Evolutionary conservation across 2,329 filamentous ascomycete species (phyloP).

Genomic region (Pseudogymnoascus sp.): DNA sequence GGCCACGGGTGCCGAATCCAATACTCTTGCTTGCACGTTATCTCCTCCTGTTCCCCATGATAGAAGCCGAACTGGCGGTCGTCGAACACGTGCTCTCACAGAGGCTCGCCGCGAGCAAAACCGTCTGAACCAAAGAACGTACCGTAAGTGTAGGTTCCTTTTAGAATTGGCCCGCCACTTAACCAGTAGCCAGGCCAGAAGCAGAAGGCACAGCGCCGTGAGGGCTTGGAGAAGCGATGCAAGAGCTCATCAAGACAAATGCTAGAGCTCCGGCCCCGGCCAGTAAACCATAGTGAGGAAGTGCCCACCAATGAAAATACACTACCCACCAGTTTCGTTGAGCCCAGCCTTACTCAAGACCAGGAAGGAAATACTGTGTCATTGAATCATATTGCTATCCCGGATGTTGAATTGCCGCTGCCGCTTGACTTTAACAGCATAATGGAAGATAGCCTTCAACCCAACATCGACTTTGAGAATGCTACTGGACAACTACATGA

Average conservation of each 20-base stretch:
- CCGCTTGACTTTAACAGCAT: background rate
- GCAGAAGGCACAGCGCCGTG: constrained; percentile 12
- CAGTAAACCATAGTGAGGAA: background rate
- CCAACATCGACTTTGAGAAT: background rate
- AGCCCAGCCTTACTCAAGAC: background rate
- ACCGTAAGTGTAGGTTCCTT: constrained; percentile 24
- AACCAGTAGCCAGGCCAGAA: constrained; percentile 13
- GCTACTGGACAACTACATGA: background rate
- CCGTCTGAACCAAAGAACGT: constrained; percentile 28
- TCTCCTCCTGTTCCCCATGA: background rate
- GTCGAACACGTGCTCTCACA: constrained; percentile 29
- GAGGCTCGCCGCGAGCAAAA: constrained; percentile 32
- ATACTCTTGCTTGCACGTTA: background rate
- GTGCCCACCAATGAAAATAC: background rate
- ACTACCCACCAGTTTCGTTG: background rate
- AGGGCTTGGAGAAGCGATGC: background rate
- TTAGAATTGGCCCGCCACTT: background rate
- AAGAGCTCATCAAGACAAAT: background rate
- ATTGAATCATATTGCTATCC: background rate
- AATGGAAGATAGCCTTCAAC: background rate
- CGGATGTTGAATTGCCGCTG: background rate
- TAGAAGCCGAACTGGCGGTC: background rate
- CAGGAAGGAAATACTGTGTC: background rate
- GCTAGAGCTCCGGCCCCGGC: background rate
- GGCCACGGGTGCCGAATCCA: background rate